Conservation (phyloP, 345 rosid species). For the Syzygium oleosum region DNA sequence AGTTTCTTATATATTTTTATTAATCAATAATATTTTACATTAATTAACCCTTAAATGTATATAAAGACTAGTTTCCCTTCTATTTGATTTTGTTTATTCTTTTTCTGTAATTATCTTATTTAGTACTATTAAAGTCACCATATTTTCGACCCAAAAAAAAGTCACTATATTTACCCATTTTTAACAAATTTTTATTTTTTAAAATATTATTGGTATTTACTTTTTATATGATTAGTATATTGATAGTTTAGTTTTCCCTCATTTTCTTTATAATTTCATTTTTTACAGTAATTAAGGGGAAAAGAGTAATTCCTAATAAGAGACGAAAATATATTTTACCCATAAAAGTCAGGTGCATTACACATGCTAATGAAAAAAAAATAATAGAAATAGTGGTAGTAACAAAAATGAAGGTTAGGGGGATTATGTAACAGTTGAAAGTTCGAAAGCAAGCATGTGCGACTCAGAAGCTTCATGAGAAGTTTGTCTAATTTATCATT, state of each 20-base stretch:
- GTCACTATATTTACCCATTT: not conserved
- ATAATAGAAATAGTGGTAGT: not conserved
- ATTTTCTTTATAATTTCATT: not conserved
- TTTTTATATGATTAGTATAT: not conserved
- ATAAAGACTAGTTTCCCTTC: not conserved
- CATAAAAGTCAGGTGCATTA: not conserved
- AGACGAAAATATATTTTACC: not conserved
- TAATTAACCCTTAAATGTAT: not conserved
- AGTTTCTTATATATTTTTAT: not conserved
- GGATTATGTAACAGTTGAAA: not conserved
- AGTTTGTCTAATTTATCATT: not conserved
- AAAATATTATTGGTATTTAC: not conserved
- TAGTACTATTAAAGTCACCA: not conserved
- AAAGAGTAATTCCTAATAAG: not conserved
- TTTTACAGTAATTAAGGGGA: not conserved
- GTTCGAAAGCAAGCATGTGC: not conserved
- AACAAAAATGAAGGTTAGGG: not conserved
- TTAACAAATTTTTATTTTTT: too few relatives aligned
- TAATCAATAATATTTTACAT: not conserved
- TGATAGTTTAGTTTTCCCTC: not conserved
- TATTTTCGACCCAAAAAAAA: not conserved
- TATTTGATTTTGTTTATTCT: not conserved
- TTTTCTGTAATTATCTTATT: not conserved
- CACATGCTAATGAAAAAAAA: not conserved
- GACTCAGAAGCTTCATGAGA: not conserved